These are phyloP conservation scores for Neopestalotiopsis clavispora DNA, from an alignment of 2,329 filamentous ascomycete species.

Conservation along the genomic window DNA sequence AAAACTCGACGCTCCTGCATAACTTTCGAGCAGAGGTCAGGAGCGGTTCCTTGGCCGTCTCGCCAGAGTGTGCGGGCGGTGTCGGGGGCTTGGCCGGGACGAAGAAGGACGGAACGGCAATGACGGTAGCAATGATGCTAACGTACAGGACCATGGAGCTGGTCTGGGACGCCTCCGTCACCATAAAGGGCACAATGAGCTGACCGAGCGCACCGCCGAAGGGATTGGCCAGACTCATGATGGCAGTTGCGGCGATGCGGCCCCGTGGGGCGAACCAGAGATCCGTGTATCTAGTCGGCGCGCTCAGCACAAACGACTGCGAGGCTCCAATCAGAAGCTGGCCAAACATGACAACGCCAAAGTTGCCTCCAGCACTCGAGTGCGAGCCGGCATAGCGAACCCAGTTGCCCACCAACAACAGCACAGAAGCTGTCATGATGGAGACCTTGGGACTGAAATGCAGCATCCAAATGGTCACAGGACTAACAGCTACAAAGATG, in stretches of 20 bases:
- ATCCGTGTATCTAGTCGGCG: slow-evolving; percentile 90
- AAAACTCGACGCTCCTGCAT: slow-evolving; percentile 71
- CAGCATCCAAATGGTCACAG: slow-evolving; percentile 76
- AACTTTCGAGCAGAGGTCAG: slow-evolving; percentile 59
- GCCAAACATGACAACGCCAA: slow-evolving; percentile 83
- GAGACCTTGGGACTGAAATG: slow-evolving; percentile 80
- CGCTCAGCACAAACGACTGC: slow-evolving; percentile 89
- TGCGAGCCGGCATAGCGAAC: slow-evolving; percentile 78
- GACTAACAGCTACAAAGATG: slow-evolving; percentile 75
- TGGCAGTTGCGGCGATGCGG: slow-evolving; percentile 83
- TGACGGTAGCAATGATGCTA: slow-evolving; percentile 46
- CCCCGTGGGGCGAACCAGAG: slow-evolving; percentile 90
- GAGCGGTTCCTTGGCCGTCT: slow-evolving; percentile 60
- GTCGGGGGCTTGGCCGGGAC: slow-evolving; percentile 78
- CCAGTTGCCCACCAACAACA: slow-evolving; percentile 88
- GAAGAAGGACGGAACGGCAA: slow-evolving; percentile 78
- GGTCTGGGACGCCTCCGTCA: slow-evolving; percentile 64
- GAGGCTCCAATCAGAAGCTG: slow-evolving; percentile 89
- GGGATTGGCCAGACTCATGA: slow-evolving; percentile 86
- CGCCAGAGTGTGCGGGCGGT: slow-evolving; percentile 72
- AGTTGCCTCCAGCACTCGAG: slow-evolving; percentile 61
- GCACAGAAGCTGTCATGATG: slow-evolving; percentile 73
- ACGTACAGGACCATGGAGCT: slow-evolving; percentile 86
- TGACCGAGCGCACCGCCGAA: slow-evolving; percentile 89
- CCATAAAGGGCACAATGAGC: slow-evolving; percentile 82